phyloP scores from a whole-genome alignment of 192 early-diverging fungal species.

The Coemansia sp. region DNA sequence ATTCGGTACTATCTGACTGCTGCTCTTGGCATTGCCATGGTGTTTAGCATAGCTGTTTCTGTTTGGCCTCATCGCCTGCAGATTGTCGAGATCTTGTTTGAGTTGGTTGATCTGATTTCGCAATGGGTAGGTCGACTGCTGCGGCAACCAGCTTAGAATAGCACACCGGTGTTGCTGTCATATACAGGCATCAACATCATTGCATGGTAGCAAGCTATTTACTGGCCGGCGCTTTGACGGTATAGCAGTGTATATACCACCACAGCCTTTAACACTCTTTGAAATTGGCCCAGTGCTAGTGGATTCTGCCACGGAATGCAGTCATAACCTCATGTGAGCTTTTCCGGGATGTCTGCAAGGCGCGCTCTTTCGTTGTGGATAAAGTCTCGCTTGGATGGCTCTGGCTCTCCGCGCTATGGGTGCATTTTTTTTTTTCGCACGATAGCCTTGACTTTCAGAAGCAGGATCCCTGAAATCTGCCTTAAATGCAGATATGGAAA shows the following conservation, averaged over 20 bases:
- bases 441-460: background rate
- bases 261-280: background rate
- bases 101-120: slow-evolving; percentile 34
- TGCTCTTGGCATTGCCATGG: slow-evolving; percentile 17
- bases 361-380: background rate
- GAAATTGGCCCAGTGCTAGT: background rate
- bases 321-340: background rate
- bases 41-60: slow-evolving; percentile 16
- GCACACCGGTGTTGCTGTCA: background rate
- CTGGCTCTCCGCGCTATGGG: no score
- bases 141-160: background rate
- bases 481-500: background rate
- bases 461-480: background rate
- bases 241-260: background rate
- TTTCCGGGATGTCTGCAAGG: background rate
- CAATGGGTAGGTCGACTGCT: slow-evolving; percentile 42
- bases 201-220: background rate
- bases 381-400: background rate
- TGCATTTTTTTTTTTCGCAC: background rate
- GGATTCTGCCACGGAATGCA: background rate
- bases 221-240: background rate
- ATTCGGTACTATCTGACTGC: background rate
- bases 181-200: background rate
- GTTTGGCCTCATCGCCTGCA: slow-evolving; percentile 39
- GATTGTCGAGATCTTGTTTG: slow-evolving; percentile 19